Conservation (phyloP, 345 rosid genomes). For the Populus pruinosa region DNA sequence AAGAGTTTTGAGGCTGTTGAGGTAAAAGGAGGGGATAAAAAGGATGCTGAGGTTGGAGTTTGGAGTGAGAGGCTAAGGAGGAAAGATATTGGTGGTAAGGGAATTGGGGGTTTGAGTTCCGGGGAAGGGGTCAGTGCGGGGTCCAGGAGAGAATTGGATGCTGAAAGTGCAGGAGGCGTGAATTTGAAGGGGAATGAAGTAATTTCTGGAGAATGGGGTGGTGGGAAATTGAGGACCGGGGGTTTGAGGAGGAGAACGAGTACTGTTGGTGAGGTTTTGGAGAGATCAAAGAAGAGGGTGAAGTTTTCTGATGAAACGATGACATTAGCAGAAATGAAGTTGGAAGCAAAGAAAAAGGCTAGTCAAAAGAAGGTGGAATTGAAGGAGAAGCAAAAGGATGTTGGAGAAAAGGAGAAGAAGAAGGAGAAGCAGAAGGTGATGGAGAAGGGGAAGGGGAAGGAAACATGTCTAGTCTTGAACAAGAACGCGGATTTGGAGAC, state of each 20-base stretch:
- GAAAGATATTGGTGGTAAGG: conserved; percentile 13
- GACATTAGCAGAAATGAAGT: conserved; percentile 78
- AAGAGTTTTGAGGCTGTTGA: conserved; percentile 67
- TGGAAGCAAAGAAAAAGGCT: conserved; percentile 38
- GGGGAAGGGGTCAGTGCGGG: conserved; percentile 15
- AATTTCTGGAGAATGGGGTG: conserved; percentile 25
- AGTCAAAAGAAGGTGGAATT: conserved; percentile 30
- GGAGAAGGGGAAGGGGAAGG: conserved; percentile 12
- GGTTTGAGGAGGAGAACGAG: conserved; percentile 34
- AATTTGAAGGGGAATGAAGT: not conserved
- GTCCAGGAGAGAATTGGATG: conserved; percentile 28
- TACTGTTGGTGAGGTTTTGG: conserved; percentile 34
- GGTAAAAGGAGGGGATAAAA: conserved; percentile 32
- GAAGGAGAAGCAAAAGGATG: conserved; percentile 18
- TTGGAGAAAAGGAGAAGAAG: not conserved
- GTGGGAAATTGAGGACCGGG: conserved; percentile 37
- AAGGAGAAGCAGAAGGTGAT: conserved; percentile 25
- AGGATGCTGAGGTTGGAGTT: conserved; percentile 24
- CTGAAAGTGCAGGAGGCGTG: conserved; percentile 4
- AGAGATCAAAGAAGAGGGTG: conserved; percentile 28
- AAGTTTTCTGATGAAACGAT: conserved; percentile 49
- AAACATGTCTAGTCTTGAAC: conserved; percentile 9
- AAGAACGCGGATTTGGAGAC: conserved; percentile 15
- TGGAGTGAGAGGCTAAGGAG: conserved; percentile 30
- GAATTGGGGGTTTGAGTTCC: not conserved